Base-by-base conservation (phyloP, 192 early-diverging fungal genomes). In the Radiomyces spectabilis region DNA sequence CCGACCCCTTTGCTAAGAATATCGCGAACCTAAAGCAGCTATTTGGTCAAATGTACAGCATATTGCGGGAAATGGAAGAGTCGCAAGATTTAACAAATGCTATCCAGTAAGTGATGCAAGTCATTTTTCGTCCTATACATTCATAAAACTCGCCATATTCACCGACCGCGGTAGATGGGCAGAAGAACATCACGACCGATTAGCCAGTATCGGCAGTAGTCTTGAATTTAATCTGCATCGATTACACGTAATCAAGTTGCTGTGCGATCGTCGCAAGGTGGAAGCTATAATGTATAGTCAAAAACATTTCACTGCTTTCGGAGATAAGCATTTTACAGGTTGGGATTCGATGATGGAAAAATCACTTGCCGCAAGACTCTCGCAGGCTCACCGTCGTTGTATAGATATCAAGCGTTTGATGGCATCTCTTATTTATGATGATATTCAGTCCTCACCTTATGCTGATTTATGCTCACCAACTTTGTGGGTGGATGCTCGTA, bases 221-320 rank as follows among this genome's bases (percentile, higher is more conserved):
- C 75, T 99, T n/a, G 94, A 94, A 69, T 99, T 97, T 71, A 64
- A 79, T n/a, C 75, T 99, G 45, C 88, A 89, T 48, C 65, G 83
- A 42, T 72, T 88, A 40, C 76, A 78, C 59, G 95, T 88, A 45
- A 53, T 99, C 26, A 83, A 92, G 66, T 71, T 87, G 18, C 63
- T 97, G 15, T 29, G n/a, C 5, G 71, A 73, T 34, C 37, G 38
- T 2, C 61, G 68, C 12, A 39, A 40, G 2, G 46, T 65, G 4
- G 80, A 77, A 16, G 95, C 93, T 3, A 67, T 97, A 49, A 41
- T 42, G 4, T 97, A 97, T 64, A 86, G 92, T 10, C 73, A 79
- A 40, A 30, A 56, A 13, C 72, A 86, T 58, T 89, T 97, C 71
- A 65, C 58, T 7, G 63, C 68, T 21, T 94, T 93, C 65, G 61